phyloP scores from a whole-genome alignment of 352 stramenopile genomes.

The Thalassiosira exigua region DNA sequence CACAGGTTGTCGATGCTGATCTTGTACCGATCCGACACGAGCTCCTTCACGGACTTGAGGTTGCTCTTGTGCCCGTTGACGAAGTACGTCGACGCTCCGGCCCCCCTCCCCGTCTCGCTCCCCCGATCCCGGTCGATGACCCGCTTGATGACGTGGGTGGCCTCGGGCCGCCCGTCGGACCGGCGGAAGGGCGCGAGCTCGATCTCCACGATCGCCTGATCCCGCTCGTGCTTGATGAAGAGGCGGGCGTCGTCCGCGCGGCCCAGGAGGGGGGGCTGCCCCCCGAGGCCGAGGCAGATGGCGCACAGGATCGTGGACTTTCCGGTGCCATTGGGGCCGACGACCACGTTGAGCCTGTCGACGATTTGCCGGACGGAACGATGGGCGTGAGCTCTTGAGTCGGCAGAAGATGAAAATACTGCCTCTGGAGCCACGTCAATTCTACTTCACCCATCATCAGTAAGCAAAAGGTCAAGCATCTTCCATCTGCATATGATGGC shows the following conservation, averaged over 20 bases:
- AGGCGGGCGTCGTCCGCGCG: conserved; percentile 87
- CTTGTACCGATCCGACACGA: conserved; percentile 88
- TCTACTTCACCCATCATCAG: too few species aligned
- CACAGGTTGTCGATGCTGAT: conserved; percentile 99
- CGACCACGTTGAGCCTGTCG: conserved; percentile 97
- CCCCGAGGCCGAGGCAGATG: conserved; percentile 95
- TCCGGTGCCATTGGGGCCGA: conserved; percentile 96
- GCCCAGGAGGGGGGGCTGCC: conserved; percentile 92
- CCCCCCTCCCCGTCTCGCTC: conserved; percentile 39
- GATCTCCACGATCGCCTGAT: conserved; percentile 88
- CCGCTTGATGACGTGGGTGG: conserved; percentile 86
- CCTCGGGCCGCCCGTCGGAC: neutral
- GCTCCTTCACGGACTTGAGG: conserved; percentile 71
- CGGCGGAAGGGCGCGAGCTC: conserved; percentile 88
- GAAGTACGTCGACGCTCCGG: conserved; percentile 70
- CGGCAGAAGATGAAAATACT: too few species aligned
- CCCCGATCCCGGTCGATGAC: conserved; percentile 90
- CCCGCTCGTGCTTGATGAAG: conserved; percentile 86
- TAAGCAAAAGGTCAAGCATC: too few species aligned
- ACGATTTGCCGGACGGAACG: too few species aligned
- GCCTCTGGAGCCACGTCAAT: too few species aligned
- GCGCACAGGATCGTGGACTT: conserved; percentile 95
- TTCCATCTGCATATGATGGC: too few species aligned
- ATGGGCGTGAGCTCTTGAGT: too few species aligned
- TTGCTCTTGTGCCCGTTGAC: conserved; percentile 74